Conservation (phyloP, 2,329 filamentous ascomycete species). For the Macrophomina tecta region DNA sequence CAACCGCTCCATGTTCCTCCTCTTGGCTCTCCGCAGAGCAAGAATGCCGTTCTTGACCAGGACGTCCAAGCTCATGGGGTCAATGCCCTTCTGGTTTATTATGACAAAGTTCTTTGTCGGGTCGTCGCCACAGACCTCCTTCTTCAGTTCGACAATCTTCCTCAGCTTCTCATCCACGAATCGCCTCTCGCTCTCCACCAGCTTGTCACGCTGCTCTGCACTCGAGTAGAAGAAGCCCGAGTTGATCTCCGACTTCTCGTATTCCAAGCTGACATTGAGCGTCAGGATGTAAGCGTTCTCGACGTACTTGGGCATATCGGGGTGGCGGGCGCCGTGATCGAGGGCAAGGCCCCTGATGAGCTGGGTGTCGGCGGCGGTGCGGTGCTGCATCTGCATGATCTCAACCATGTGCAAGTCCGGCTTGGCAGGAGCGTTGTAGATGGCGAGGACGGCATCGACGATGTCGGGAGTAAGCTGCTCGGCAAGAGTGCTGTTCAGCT, state of each 20-base stretch:
- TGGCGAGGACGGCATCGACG: constrained; percentile 93
- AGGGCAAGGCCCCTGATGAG: constrained; percentile 91
- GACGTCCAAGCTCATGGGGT: constrained; percentile 93
- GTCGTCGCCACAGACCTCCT: constrained; percentile 93
- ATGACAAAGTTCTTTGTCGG: constrained; percentile 95
- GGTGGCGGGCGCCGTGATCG: constrained; percentile 94
- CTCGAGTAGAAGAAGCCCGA: constrained; percentile 98
- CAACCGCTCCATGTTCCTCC: constrained; percentile 98
- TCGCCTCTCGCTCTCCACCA: constrained; percentile 94
- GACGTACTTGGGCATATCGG: constrained; percentile 96
- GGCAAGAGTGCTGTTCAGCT: constrained; percentile 87
- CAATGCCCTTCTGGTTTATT: constrained; percentile 99
- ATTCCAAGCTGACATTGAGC: constrained; percentile 95
- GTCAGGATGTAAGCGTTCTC: constrained; percentile 96
- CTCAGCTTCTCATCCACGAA: constrained; percentile 96
- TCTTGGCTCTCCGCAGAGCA: constrained; percentile 90
- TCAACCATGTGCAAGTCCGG: constrained; percentile 99
- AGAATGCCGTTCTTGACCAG: constrained; percentile 98
- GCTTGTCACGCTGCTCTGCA: constrained; percentile 95
- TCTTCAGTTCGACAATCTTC: constrained; percentile 98
- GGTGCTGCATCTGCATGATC: constrained; percentile 99
- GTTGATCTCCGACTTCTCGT: constrained; percentile 99
- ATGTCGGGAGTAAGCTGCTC: constrained; percentile 92
- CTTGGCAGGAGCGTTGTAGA: constrained; percentile 87
- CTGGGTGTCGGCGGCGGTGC: constrained; percentile 92